These are phyloP conservation scores for Candida labiduridarum DNA, from an alignment of 1,139 yeast species.

Conservation along the genomic window DNA sequence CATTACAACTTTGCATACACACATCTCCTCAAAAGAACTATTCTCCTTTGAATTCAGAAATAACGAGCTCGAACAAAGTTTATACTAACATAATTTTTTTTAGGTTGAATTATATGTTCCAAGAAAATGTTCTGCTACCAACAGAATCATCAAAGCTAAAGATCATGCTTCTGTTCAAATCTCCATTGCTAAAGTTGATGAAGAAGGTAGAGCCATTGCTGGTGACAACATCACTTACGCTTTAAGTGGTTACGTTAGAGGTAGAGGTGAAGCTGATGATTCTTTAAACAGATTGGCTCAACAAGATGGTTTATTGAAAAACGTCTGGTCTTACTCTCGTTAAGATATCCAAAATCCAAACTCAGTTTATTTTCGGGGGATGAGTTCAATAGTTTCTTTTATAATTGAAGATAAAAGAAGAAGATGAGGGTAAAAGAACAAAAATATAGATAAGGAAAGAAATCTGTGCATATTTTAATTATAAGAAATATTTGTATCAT, in stretches of 20 bases:
- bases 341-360: constrained; percentile 39
- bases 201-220: constrained; percentile 92
- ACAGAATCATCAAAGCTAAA: constrained; percentile 99
- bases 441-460: neutral
- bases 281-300: constrained; percentile 99
- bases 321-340: constrained; percentile 99
- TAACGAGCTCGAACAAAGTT: neutral
- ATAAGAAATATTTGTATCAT: neutral
- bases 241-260: constrained; percentile 89
- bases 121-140: constrained; percentile 99
- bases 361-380: neutral
- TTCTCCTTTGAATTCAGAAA: neutral
- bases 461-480: too few relatives aligned
- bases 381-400: neutral
- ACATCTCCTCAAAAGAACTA: neutral
- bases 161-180: constrained; percentile 98
- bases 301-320: constrained; percentile 96
- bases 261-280: constrained; percentile 92
- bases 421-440: neutral
- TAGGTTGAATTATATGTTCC: constrained; percentile 99
- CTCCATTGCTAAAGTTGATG: constrained; percentile 67
- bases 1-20: neutral
- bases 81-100: constrained; percentile 30
- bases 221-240: constrained; percentile 95
- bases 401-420: neutral